Evolutionary conservation across 768 basidiomycete species (phyloP).

Genomic region (Rhizopogon sp.): DNA sequence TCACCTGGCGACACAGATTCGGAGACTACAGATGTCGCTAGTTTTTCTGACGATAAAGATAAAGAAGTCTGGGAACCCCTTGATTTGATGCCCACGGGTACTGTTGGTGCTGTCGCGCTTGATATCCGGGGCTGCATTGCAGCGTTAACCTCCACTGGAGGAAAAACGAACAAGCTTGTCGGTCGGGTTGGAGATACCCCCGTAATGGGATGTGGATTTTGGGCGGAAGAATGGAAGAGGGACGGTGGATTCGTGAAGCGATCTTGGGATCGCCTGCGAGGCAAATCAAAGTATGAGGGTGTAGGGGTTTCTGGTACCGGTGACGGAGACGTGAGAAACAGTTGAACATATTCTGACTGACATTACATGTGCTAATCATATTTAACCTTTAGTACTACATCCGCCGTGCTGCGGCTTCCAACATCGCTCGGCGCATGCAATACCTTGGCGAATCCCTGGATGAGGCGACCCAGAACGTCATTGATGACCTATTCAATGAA

Average conservation of each 20-base stretch:
- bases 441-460: conserved; percentile 52
- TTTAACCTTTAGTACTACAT: conserved; percentile 61
- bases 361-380: conserved; percentile 2
- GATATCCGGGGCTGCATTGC: conserved; percentile 73
- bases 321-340: conserved; percentile 66
- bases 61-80: conserved; percentile 23
- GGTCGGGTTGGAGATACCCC: conserved; percentile 86
- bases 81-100: conserved; percentile 67
- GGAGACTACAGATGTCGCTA: conserved; percentile 12
- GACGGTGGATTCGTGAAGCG: conserved; percentile 26
- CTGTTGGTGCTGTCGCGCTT: conserved; percentile 81
- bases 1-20: conserved; percentile 15
- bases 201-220: conserved; percentile 71
- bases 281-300: conserved; percentile 33
- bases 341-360: neutral
- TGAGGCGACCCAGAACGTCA: conserved; percentile 48
- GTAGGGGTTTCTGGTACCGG: conserved; percentile 83
- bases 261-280: conserved; percentile 36
- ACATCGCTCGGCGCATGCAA: conserved; percentile 62
- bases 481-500: conserved; percentile 51
- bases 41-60: conserved; percentile 7
- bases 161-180: conserved; percentile 76
- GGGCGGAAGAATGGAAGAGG: conserved; percentile 74
- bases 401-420: conserved; percentile 58
- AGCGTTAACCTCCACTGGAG: conserved; percentile 74